phyloP scores from a whole-genome alignment of 805 yeast genomes.

The Ascoidea asiatica region DNA sequence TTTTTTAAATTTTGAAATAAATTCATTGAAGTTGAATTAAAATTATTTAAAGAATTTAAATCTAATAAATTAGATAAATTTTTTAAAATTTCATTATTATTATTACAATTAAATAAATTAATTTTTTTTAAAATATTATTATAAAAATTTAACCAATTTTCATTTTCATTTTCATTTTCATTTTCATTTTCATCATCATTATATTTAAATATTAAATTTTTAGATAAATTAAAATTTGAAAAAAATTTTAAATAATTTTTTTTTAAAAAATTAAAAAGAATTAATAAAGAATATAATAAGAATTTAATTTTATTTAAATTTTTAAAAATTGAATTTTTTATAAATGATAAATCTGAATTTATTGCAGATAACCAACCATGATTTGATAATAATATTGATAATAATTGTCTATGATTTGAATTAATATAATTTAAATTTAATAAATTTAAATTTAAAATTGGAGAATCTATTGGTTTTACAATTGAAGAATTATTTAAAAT shows the following conservation, averaged over 20 bases:
- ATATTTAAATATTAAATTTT: slow-evolving; percentile 24
- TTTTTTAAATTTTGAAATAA: slow-evolving; percentile 11
- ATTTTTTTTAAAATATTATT: slow-evolving; percentile 14
- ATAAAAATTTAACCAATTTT: slow-evolving; percentile 25
- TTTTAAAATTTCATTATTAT: no score
- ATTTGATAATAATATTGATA: slow-evolving; percentile 27
- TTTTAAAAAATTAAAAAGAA: slow-evolving; percentile 35
- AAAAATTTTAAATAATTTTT: slow-evolving; percentile 36
- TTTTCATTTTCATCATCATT: slow-evolving; percentile 25
- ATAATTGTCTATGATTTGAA: slow-evolving; percentile 13
- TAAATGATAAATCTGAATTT: slow-evolving; percentile 24
- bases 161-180: slow-evolving; percentile 26
- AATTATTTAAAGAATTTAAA: slow-evolving; percentile 15
- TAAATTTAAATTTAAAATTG: slow-evolving; percentile 18
- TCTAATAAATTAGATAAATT: slow-evolving; percentile 22
- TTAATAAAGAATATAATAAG: slow-evolving; percentile 31
- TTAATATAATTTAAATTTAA: not conserved
- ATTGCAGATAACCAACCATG: slow-evolving; percentile 40
- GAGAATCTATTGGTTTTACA: slow-evolving; percentile 24
- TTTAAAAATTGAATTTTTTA: slow-evolving; percentile 18
- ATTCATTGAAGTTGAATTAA: slow-evolving; percentile 19
- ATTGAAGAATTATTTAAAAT: slow-evolving; percentile 1
- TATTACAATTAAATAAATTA: slow-evolving; percentile 11
- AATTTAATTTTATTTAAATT: slow-evolving; percentile 22
- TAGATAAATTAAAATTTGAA: slow-evolving; percentile 25